A percentile compares a stretch with the other conserved stretches of the same genome.
These are phyloP conservation scores for Globisporangium paddicum DNA, from an alignment of 352 stramenopile species.

Conservation along the genomic window DNA sequence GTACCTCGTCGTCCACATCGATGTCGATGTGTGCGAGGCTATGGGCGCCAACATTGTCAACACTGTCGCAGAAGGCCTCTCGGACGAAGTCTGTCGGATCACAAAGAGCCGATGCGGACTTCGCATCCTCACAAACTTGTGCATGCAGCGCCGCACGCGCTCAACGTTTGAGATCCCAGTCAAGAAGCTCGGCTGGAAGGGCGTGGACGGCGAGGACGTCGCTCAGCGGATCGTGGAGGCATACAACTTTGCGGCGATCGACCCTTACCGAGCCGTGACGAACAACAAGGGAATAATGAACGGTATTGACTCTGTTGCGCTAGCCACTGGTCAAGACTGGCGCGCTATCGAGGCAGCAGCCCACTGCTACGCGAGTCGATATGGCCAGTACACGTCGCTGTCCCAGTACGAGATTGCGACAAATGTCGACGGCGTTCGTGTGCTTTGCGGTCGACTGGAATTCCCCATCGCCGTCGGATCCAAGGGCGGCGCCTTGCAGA, in stretches of 20 bases:
- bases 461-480: constrained; percentile 78
- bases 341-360: constrained; percentile 77
- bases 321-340: constrained; percentile 85
- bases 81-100: constrained; percentile 61
- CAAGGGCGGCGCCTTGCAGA: constrained; percentile 79
- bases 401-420: constrained; percentile 59
- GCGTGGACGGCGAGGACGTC: constrained; percentile 69
- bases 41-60: constrained; percentile 90
- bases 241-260: constrained; percentile 80
- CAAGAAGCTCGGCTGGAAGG: constrained; percentile 74
- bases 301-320: constrained; percentile 71
- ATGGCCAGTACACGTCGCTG: constrained; percentile 76
- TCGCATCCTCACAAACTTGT: constrained; percentile 89
- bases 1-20: constrained; percentile 82
- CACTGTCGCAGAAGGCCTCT: constrained; percentile 79
- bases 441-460: constrained; percentile 69
- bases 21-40: constrained; percentile 85
- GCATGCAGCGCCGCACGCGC: constrained; percentile 71
- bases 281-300: constrained; percentile 92
- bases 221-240: constrained; percentile 74
- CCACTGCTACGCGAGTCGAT: constrained; percentile 78
- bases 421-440: constrained; percentile 27
- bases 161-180: constrained; percentile 71
- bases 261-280: constrained; percentile 81
- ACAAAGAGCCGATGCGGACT: constrained; percentile 62